Evolutionary conservation across 2,329 filamentous ascomycete species (phyloP).

Genomic region (Neoscytalidium dimidiatum): DNA sequence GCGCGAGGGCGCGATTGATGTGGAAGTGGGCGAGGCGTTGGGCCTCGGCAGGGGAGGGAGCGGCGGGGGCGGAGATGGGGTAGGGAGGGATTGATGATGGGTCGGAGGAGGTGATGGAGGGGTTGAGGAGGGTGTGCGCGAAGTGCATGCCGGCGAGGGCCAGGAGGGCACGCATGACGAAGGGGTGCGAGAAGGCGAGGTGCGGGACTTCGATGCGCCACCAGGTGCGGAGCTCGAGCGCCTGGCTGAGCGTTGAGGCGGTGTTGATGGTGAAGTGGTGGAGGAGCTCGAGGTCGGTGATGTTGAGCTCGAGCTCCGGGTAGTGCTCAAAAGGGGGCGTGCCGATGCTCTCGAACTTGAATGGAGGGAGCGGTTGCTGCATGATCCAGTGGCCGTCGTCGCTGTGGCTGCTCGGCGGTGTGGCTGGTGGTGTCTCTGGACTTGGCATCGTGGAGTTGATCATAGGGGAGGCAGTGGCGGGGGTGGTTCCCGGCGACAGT

Average conservation of each 20-base stretch:
- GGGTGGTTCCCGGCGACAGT: slow-evolving; percentile 3
- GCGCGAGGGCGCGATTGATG: slow-evolving; percentile 38
- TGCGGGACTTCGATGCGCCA: slow-evolving; percentile 29
- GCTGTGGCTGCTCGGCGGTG: neutral
- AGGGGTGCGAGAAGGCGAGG: slow-evolving; percentile 44
- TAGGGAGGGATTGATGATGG: too few relatives aligned
- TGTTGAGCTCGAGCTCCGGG: neutral
- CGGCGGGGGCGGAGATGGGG: slow-evolving; percentile 28
- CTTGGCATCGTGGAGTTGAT: neutral
- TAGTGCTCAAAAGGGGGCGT: neutral
- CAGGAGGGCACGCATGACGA: slow-evolving; percentile 46
- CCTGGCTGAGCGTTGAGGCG: slow-evolving; percentile 25
- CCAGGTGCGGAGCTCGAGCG: slow-evolving; percentile 25
- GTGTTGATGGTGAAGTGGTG: slow-evolving; percentile 35
- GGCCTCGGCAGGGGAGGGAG: slow-evolving; percentile 2
- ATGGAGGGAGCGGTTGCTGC: neutral
- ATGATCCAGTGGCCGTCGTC: neutral
- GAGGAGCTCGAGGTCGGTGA: slow-evolving; percentile 30
- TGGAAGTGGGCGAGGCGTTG: slow-evolving; percentile 35
- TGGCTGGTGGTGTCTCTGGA: neutral
- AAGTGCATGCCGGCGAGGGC: slow-evolving; percentile 49
- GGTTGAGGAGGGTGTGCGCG: slow-evolving; percentile 32
- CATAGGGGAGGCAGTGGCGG: neutral
- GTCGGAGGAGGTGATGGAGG: slow-evolving; percentile 30
- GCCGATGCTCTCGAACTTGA: neutral